phyloP scores from a whole-genome alignment of 1,284 basidiomycete genomes.

The Nidula niveotomentosa region DNA sequence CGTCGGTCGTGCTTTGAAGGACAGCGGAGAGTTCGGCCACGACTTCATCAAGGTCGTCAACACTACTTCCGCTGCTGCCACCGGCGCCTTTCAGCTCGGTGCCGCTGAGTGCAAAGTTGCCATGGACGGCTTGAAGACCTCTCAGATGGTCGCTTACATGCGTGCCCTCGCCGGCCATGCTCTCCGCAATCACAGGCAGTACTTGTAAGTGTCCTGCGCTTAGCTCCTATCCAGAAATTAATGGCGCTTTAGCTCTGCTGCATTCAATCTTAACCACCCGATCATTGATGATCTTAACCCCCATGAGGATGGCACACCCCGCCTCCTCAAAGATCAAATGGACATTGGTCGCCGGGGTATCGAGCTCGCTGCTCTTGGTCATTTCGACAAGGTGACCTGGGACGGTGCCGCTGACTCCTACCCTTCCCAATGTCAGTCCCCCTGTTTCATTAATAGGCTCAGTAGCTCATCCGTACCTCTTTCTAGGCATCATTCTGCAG shows the following conservation, averaged over 20 bases:
- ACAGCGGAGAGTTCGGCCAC: background rate
- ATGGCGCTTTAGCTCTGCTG: background rate
- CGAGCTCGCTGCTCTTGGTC: background rate
- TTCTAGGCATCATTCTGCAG: background rate
- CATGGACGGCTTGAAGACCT: background rate
- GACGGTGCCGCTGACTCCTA: background rate
- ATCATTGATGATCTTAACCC: background rate
- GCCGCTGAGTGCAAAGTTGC: background rate
- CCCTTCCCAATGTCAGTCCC: background rate
- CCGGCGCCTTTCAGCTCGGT: background rate
- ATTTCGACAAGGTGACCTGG: constrained; percentile 1
- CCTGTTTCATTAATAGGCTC: no score
- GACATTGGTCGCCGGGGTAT: background rate
- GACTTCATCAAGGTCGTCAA: constrained; percentile 2
- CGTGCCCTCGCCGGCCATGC: background rate
- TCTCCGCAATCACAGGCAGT: constrained; percentile 1
- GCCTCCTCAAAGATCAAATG: background rate
- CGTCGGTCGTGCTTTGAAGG: background rate
- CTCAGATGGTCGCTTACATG: constrained; percentile 1
- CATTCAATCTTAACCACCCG: background rate
- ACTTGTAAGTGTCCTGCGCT: background rate
- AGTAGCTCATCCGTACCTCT: background rate
- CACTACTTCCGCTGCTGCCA: background rate
- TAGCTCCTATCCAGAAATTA: no score
- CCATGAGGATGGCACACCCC: background rate